Base-by-base conservation (phyloP, 2,329 filamentous ascomycete species). In the Ceratocystis variospora region DNA sequence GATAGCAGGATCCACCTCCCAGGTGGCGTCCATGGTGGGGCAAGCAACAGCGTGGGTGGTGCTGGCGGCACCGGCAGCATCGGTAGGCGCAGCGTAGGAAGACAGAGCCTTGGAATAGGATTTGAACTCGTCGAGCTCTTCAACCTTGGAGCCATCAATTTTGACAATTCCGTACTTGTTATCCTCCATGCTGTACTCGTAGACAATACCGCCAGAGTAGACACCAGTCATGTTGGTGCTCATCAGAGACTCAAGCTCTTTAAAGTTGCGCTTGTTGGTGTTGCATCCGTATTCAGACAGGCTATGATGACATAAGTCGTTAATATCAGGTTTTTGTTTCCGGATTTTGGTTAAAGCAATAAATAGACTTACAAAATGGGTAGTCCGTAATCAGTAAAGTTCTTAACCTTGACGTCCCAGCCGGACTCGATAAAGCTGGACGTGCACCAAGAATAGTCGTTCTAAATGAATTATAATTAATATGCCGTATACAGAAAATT, bases 151-250 rank as follows among this genome's bases (percentile, higher is more conserved):
- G 61, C 76, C 73, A 59, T 45, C 28, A 72, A 94, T 79, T 67
- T 83, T 77, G 73, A 92, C 90, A 68, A 96, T 86, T 70, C 92
- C 93, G 76, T 86, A 97, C 59, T 86, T 81, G 78, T 86, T 90
- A 68, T 81, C 80, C 76, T 95, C 90, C 73, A 88, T 78, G 8
- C 88, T 87, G 80, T 96, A 99, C 77, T 97, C 92, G 79, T 96
- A 99, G 76, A 96, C 89, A 48, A 99, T 83, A 75, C 94, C 94
- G 72, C 94, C 94, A 50, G 92, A 96, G 83, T 96, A 97, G 72
- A 96, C 91, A 19, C 76, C 71, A 6, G 87, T 91, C 93, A 97
- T 97, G 68, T 96, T 75, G 22, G 76, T 77, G 76, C 79, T 83
- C 87, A 96, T 97, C 67, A 99, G 81, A 59, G 92, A 81, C 61